Conservation (phyloP, 192 early-diverging fungal genomes). For the Umbelopsis sp. region DNA sequence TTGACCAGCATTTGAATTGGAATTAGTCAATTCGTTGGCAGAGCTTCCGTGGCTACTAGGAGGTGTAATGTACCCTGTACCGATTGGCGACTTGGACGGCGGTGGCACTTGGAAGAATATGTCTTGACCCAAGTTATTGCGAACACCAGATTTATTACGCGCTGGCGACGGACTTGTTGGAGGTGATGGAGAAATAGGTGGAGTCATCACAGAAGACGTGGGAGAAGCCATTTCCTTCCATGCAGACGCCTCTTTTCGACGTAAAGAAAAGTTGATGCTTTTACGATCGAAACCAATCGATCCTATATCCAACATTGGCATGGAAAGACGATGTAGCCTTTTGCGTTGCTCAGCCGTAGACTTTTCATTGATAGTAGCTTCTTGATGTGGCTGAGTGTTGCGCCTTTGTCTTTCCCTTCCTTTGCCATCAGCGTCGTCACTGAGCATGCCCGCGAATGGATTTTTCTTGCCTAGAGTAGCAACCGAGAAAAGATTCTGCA, state of each 20-base stretch:
- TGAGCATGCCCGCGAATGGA: neutral
- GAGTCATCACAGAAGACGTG: slow-evolving; percentile 10
- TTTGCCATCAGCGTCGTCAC: neutral
- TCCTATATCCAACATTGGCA: slow-evolving; percentile 10
- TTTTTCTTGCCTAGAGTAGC: neutral
- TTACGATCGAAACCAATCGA: slow-evolving; percentile 6
- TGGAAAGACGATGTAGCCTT: slow-evolving; percentile 1
- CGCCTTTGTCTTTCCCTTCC: neutral
- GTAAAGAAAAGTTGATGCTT: slow-evolving; percentile 18
- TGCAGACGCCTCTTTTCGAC: neutral
- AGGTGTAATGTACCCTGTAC: slow-evolving; percentile 10
- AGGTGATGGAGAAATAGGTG: slow-evolving; percentile 5
- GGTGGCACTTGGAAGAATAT: neutral
- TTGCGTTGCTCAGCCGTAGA: slow-evolving; percentile 9
- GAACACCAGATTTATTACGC: slow-evolving; percentile 2
- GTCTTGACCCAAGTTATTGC: neutral
- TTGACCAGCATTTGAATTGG: neutral
- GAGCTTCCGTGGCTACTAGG: slow-evolving; percentile 12
- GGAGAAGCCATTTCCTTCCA: slow-evolving; percentile 10
- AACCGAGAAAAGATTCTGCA: slow-evolving; percentile 2
- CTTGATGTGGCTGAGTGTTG: slow-evolving; percentile 14
- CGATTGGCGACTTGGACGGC: neutral
- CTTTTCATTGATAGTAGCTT: neutral
- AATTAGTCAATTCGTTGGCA: neutral
- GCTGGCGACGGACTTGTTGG: slow-evolving; percentile 7